Evolutionary conservation across 345 rosid species (phyloP).

Genomic region (Isatis tinctoria): DNA sequence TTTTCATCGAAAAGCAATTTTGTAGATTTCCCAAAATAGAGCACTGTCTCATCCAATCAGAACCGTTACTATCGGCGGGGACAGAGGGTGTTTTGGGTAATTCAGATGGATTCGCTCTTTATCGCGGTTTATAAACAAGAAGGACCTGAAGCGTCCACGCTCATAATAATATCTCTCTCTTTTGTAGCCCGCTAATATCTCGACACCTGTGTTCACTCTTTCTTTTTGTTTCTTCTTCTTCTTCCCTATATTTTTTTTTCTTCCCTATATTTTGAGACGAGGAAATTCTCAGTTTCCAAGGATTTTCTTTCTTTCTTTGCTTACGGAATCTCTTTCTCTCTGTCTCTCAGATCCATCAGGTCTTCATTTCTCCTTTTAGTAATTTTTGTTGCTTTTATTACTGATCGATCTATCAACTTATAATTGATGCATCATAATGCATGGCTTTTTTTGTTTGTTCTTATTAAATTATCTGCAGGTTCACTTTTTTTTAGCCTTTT

Average conservation of each 20-base stretch:
- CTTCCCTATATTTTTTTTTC: background rate
- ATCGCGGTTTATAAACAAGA: slow-evolving; percentile 30
- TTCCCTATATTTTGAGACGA: slow-evolving; percentile 3
- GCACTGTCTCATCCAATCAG: slow-evolving; percentile 28
- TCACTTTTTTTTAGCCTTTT: background rate
- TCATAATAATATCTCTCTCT: slow-evolving; percentile 8
- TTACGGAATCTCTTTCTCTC: slow-evolving; percentile 14
- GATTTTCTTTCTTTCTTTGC: background rate
- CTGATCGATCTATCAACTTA: background rate
- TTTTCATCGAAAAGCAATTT: slow-evolving; percentile 26
- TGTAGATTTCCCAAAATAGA: slow-evolving; percentile 32
- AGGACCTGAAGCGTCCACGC: slow-evolving; percentile 16
- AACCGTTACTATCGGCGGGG: slow-evolving; percentile 14
- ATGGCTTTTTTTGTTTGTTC: background rate
- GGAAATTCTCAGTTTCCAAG: slow-evolving; percentile 22
- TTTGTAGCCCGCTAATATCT: slow-evolving; percentile 7
- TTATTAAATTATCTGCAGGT: background rate
- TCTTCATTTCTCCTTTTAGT: background rate
- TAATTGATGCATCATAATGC: slow-evolving; percentile 15
- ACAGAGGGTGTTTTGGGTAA: slow-evolving; percentile 25
- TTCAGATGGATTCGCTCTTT: background rate
- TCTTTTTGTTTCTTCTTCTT: background rate
- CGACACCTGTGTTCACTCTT: slow-evolving; percentile 25
- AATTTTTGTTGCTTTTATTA: background rate
- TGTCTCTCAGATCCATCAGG: slow-evolving; percentile 31